Evolutionary conservation across 2,329 filamentous ascomycete genomes (phyloP), one percentile per base, ranked within the genome.

Genomic region (Sporothrix humicola): DNA sequence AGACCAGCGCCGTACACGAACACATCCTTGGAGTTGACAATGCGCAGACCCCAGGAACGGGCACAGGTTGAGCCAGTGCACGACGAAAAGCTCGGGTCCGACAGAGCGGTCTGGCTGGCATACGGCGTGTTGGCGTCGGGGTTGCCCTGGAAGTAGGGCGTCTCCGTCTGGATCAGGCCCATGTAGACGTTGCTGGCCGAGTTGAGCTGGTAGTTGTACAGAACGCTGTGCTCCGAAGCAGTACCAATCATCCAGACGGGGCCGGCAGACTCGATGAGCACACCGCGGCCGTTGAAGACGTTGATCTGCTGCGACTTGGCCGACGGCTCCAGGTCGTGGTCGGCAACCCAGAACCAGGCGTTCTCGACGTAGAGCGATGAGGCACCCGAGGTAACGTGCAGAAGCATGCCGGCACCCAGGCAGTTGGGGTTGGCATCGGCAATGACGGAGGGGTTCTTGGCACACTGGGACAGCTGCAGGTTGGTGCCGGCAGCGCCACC

Each of bases 341-440:
- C 94, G 2, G 94, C 90, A 65, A 94, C 92, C 94, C 94, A 97
- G 82, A 93, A 91, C 93, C 93, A 97, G 65, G 87, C 90, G 84
- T 97, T 97, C 85, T 98, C 95, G 61, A 97, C 85, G 83, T 97
- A 97, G 63, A 89, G 89, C 77, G 76, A 77, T 61, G 89, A 91
- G 70, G 88, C 87, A 48, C 85, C 80, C n/a, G 82, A 74, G 2
- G 90, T 92, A 69, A 93, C 79, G 80, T 93, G 91, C 56, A 93
- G 82, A 77, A 93, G 83, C 80, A 92, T 81, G 82, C 93, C 96
- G 37, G 93, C 88, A 48, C 91, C 94, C 52, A 91, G 86, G 82
- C 94, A 97, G 76, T 91, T 87, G 3, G 83, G 81, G 69, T 92
- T 89, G 6, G 86, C 76, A 8, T 74, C 52, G 0, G 73, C 74